Evolutionary conservation across 176 grass and related monocot species (phyloP).

Genomic region (Phyllostachys edulis): DNA sequence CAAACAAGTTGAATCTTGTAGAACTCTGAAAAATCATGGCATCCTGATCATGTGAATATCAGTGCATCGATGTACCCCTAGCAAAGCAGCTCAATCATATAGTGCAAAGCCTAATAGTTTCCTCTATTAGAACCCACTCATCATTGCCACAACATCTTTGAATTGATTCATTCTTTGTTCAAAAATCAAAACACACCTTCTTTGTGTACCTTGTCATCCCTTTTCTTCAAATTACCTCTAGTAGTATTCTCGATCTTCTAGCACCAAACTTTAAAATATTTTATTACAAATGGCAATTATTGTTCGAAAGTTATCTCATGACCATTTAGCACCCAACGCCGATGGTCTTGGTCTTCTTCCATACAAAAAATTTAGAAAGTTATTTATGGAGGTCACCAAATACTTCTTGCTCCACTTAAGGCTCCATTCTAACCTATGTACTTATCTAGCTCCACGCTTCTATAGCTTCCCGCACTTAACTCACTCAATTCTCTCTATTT

Average conservation of each 20-base stretch:
- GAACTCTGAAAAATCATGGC: background rate
- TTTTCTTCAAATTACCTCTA: background rate
- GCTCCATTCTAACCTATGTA: background rate
- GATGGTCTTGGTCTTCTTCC: background rate
- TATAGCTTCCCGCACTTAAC: background rate
- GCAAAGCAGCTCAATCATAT: background rate
- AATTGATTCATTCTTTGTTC: background rate
- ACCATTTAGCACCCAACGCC: background rate
- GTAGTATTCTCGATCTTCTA: background rate
- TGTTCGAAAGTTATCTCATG: background rate
- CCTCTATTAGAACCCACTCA: background rate
- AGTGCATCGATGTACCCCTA: background rate
- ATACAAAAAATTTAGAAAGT: background rate
- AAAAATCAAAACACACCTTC: background rate
- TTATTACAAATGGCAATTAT: background rate
- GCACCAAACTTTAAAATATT: background rate
- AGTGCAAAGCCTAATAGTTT: background rate
- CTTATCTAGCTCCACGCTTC: background rate
- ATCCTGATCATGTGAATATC: background rate
- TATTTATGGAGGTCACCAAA: background rate
- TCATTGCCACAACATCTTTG: background rate
- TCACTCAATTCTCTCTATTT: background rate
- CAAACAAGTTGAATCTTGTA: slow-evolving; percentile 8
- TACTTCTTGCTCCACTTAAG: background rate
- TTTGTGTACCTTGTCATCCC: background rate